These are phyloP conservation scores for Acanthamoeba rhysodes DNA, from an alignment of 208 protist genomes.

Conservation along the genomic window DNA sequence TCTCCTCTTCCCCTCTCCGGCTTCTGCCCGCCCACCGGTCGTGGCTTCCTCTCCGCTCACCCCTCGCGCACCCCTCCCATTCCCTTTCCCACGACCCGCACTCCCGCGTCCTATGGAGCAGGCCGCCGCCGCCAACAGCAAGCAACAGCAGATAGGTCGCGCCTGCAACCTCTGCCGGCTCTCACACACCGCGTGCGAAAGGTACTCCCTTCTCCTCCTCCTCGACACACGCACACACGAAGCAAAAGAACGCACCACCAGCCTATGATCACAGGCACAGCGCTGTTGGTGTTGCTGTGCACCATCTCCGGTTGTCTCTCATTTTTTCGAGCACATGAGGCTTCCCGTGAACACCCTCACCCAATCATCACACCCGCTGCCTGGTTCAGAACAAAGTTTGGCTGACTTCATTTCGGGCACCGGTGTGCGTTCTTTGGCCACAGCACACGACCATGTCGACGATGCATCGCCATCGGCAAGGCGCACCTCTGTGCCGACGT, in stretches of 20 bases:
- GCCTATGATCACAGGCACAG: no score
- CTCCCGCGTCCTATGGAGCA: neutral
- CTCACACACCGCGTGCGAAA: slow-evolving; percentile 57
- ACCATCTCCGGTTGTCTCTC: no score
- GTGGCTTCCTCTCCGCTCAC: neutral
- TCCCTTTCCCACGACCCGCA: neutral
- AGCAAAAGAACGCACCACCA: no score
- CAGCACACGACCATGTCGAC: slow-evolving; percentile 26
- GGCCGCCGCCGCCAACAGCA: neutral
- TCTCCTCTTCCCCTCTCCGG: neutral
- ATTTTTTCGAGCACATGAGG: no score
- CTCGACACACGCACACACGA: no score
- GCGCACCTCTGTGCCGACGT: slow-evolving; percentile 54
- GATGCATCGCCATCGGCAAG: slow-evolving; percentile 48
- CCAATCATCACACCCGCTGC: no score
- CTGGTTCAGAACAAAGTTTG: no score
- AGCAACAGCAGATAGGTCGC: slow-evolving; percentile 47
- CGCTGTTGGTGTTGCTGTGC: no score
- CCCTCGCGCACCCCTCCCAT: neutral
- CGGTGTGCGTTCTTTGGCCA: neutral
- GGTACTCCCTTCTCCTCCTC: neutral
- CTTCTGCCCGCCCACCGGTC: neutral
- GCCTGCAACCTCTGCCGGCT: slow-evolving; percentile 47
- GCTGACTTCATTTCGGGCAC: neutral
- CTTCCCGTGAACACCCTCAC: no score